Percentiles rank a stretch among this genome's conserved stretches.
Evolutionary conservation across 179 eudicot genomes (phyloP).

Genomic region (Corrigiola litoralis): DNA sequence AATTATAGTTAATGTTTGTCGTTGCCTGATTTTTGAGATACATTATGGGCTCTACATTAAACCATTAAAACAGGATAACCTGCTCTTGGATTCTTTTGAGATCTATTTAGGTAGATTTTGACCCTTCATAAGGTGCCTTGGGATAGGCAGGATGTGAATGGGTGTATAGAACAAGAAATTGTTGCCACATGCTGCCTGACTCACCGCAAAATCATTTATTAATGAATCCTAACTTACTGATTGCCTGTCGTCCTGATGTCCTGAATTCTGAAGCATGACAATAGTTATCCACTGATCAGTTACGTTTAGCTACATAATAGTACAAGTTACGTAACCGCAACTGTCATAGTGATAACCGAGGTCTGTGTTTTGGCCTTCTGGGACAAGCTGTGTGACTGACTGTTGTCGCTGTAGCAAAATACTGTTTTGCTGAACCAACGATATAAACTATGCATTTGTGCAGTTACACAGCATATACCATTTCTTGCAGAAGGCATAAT

Average conservation of each 20-base stretch:
- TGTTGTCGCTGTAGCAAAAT: no score
- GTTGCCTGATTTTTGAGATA: background rate
- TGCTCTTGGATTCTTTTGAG: background rate
- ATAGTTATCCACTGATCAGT: background rate
- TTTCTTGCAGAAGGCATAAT: background rate
- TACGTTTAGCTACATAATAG: background rate
- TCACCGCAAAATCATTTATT: background rate
- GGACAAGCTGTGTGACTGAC: no score
- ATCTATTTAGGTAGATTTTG: background rate
- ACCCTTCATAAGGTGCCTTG: background rate
- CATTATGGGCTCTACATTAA: background rate
- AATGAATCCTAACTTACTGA: background rate
- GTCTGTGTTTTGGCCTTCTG: background rate
- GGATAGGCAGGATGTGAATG: background rate
- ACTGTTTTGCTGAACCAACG: no score
- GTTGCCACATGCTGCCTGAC: background rate
- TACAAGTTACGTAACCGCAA: background rate
- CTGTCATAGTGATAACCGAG: background rate
- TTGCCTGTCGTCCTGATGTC: background rate
- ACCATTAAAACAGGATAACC: background rate
- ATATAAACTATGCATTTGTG: background rate
- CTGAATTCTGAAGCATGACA: background rate
- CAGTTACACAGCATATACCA: background rate
- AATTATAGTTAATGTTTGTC: background rate
- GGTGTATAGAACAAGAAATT: background rate